Evolutionary conservation across 768 basidiomycete species (phyloP).

Genomic region (Trametes cubensis): DNA sequence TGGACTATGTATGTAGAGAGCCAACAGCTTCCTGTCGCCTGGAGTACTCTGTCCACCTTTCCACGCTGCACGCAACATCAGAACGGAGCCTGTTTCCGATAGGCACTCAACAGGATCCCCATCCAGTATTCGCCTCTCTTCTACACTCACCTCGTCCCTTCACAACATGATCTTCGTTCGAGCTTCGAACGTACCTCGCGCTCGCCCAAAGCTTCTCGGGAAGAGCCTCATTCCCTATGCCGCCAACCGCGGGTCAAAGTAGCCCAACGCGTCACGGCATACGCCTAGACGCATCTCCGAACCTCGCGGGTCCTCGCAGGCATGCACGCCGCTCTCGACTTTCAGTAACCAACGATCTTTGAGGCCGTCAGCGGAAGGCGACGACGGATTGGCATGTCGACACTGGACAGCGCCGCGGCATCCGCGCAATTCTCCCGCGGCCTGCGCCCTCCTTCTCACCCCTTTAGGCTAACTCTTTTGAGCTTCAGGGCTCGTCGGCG

Average conservation of each 20-base stretch:
- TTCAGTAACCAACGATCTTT: not conserved
- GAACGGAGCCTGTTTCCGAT: not conserved
- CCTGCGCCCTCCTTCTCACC: too few species aligned
- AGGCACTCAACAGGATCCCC: not conserved
- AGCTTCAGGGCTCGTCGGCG: too few species aligned
- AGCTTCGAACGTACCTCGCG: too few species aligned
- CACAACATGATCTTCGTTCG: too few species aligned
- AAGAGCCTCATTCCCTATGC: too few species aligned
- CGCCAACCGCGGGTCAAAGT: not conserved
- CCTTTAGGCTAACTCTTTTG: too few species aligned
- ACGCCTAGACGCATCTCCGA: not conserved
- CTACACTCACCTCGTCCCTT: not conserved
- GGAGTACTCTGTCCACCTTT: not conserved
- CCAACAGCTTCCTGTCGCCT: not conserved
- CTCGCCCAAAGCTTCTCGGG: too few species aligned
- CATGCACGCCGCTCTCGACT: conserved; percentile 4
- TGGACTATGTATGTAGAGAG: not conserved
- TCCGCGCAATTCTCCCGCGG: not conserved
- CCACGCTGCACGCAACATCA: not conserved
- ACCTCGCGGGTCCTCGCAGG: not conserved
- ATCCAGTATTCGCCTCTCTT: not conserved
- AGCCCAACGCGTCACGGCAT: not conserved
- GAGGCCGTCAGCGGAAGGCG: not conserved
- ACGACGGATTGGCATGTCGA: not conserved
- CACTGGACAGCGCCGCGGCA: not conserved